These are phyloP conservation scores for Tricholoma sp. DNA, from an alignment of 768 basidiomycete species.

Conservation along the genomic window DNA sequence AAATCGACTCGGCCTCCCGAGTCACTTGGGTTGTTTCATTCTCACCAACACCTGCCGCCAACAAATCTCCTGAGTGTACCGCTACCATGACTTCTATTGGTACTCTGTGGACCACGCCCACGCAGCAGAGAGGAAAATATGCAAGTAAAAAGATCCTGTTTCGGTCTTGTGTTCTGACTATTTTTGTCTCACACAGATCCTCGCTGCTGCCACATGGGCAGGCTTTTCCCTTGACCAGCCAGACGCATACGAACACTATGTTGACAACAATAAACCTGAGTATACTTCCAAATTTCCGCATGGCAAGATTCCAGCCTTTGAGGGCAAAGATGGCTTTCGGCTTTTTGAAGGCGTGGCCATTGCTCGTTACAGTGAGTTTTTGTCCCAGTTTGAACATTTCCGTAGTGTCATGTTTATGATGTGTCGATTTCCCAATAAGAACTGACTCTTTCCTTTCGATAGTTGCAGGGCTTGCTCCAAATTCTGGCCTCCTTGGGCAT, in stretches of 20 bases:
- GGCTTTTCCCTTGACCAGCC: constrained; percentile 54
- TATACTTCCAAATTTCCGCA: constrained; percentile 71
- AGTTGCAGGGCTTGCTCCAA: constrained; percentile 78
- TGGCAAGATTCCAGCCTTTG: constrained; percentile 83
- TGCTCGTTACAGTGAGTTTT: constrained; percentile 79
- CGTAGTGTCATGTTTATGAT: neutral
- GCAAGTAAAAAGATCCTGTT: constrained; percentile 31
- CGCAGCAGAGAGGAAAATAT: constrained; percentile 38
- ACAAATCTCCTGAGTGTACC: constrained; percentile 40
- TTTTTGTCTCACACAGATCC: constrained; percentile 30
- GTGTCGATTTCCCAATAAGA: neutral
- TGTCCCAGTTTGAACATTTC: constrained; percentile 16
- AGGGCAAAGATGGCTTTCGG: constrained; percentile 70
- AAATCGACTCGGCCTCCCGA: neutral
- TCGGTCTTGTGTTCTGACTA: neutral
- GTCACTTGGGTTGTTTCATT: neutral
- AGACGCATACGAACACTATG: constrained; percentile 49
- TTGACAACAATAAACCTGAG: constrained; percentile 66
- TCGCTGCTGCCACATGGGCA: constrained; percentile 53
- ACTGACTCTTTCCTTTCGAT: constrained; percentile 15
- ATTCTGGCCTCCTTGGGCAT: constrained; percentile 71
- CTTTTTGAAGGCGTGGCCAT: constrained; percentile 78
- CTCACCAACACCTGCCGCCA: neutral
- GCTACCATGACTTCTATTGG: constrained; percentile 36
- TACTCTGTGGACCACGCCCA: constrained; percentile 53